Evolutionary conservation across 2,329 filamentous ascomycete genomes (phyloP).

Genomic region (Arthrinium puccinioides): DNA sequence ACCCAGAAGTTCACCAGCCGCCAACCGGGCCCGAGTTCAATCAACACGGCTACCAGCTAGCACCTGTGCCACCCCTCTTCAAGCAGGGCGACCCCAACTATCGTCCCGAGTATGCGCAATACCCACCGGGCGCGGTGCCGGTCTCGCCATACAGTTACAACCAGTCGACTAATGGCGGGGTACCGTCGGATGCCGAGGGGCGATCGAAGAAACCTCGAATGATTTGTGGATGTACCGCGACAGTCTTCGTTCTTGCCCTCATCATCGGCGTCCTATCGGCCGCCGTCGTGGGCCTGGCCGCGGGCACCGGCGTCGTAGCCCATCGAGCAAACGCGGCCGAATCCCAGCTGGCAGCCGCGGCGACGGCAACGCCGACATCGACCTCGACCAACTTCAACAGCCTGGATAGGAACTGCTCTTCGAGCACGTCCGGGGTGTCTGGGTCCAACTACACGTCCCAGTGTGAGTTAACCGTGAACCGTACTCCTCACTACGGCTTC

Average conservation of each 20-base stretch:
- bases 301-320: slow-evolving; percentile 33
- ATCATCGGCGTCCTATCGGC: slow-evolving; percentile 31
- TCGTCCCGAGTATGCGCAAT: slow-evolving; percentile 9
- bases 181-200: slow-evolving; percentile 6
- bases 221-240: slow-evolving; percentile 28
- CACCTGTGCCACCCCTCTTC: slow-evolving; percentile 6
- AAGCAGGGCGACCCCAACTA: slow-evolving; percentile 11
- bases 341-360: slow-evolving; percentile 18
- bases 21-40: slow-evolving; percentile 15
- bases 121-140: slow-evolving; percentile 2
- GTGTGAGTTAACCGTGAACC: slow-evolving; percentile 25
- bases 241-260: slow-evolving; percentile 32
- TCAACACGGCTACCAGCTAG: slow-evolving; percentile 5
- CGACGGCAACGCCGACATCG: slow-evolving; percentile 11
- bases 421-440: slow-evolving; percentile 24
- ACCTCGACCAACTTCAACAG: slow-evolving; percentile 8
- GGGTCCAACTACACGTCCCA: slow-evolving; percentile 31
- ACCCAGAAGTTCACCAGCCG: slow-evolving; percentile 24
- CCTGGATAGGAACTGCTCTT: slow-evolving; percentile 34
- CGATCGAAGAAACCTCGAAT: slow-evolving; percentile 7
- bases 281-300: slow-evolving; percentile 36
- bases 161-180: slow-evolving; percentile 8
- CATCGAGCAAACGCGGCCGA: slow-evolving; percentile 30
- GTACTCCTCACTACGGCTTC: not conserved
- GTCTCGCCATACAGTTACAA: slow-evolving; percentile 13